Conservation (phyloP, 2,329 filamentous ascomycete genomes). For the Neopestalotiopsis sp. region DNA sequence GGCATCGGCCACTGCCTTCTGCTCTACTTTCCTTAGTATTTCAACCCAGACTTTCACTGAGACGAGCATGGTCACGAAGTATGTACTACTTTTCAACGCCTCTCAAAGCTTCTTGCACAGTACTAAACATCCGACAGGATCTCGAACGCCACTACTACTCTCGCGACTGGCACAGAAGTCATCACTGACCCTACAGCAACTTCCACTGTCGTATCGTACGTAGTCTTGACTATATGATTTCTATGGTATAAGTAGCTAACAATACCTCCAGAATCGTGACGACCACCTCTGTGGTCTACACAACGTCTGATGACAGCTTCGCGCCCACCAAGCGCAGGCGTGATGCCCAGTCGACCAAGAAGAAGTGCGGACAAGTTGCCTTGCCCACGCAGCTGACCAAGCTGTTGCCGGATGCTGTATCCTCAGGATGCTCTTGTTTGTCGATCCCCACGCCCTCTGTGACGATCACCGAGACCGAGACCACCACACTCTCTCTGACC, state of each 20-base stretch:
- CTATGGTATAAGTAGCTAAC: neutral
- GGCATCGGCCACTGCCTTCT: constrained; percentile 1
- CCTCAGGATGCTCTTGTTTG: constrained; percentile 9
- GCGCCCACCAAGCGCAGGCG: constrained; percentile 1
- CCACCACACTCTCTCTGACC: constrained; percentile 6
- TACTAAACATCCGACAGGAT: neutral
- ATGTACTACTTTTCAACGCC: neutral
- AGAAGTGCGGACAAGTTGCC: neutral
- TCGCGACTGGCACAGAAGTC: constrained; percentile 1
- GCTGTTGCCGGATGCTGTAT: neutral
- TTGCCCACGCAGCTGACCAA: neutral
- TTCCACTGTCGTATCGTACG: constrained; percentile 3
- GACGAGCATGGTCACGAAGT: neutral
- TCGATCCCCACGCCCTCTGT: constrained; percentile 5
- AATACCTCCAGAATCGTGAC: neutral
- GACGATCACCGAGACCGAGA: constrained; percentile 2
- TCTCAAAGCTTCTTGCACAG: neutral
- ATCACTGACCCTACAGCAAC: constrained; percentile 1
- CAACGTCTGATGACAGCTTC: constrained; percentile 1
- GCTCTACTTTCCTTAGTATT: constrained; percentile 1
- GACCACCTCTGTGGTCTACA: constrained; percentile 7
- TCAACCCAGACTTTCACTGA: neutral
- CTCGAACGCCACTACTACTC: neutral
- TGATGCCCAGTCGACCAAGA: neutral
- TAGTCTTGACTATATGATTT: neutral